A percentile compares a stretch with the other conserved stretches of the same genome.
Evolutionary conservation across 495 filamentous ascomycete species (phyloP).

Genomic region (Choiromyces venosus): DNA sequence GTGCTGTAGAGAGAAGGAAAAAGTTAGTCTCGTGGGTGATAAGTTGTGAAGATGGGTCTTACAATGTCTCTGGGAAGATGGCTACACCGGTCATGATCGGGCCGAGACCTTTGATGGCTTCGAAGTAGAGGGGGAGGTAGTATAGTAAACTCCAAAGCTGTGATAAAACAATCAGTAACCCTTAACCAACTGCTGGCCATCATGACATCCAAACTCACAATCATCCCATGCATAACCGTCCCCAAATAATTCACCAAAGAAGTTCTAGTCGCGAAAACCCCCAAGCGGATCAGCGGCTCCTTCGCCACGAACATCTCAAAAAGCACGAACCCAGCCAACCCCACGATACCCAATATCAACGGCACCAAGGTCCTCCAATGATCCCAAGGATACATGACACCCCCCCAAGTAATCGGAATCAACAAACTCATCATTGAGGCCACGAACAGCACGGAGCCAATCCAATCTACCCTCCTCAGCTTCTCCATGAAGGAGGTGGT

Average conservation of each 20-base stretch:
- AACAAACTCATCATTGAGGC: slow-evolving; percentile 48
- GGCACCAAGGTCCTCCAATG: slow-evolving; percentile 55
- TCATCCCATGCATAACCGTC: slow-evolving; percentile 51
- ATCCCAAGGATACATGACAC: slow-evolving; percentile 52
- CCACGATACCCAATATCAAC: slow-evolving; percentile 49
- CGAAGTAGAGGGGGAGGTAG: slow-evolving; percentile 63
- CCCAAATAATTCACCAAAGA: slow-evolving; percentile 44
- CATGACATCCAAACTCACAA: slow-evolving; percentile 26
- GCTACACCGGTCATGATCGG: slow-evolving; percentile 57
- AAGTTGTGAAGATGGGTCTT: neutral
- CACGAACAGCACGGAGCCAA: slow-evolving; percentile 55
- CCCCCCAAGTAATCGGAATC: slow-evolving; percentile 55
- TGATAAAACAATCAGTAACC: neutral
- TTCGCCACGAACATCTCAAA: slow-evolving; percentile 50
- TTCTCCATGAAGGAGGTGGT: slow-evolving; percentile 43
- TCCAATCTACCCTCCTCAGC: slow-evolving; percentile 55
- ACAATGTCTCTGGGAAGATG: slow-evolving; percentile 55
- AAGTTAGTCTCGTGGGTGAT: slow-evolving; percentile 4
- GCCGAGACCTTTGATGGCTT: slow-evolving; percentile 56
- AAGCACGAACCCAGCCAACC: slow-evolving; percentile 46
- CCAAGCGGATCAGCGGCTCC: slow-evolving; percentile 49
- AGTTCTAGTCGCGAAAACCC: slow-evolving; percentile 47
- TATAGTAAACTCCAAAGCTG: slow-evolving; percentile 53
- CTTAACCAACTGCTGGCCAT: neutral
- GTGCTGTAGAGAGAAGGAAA: slow-evolving; percentile 25